Evolutionary conservation across 2,329 filamentous ascomycete species (phyloP), one percentile per base, ranked within the genome.

Genomic region (Akanthomyces dipterigenus): DNA sequence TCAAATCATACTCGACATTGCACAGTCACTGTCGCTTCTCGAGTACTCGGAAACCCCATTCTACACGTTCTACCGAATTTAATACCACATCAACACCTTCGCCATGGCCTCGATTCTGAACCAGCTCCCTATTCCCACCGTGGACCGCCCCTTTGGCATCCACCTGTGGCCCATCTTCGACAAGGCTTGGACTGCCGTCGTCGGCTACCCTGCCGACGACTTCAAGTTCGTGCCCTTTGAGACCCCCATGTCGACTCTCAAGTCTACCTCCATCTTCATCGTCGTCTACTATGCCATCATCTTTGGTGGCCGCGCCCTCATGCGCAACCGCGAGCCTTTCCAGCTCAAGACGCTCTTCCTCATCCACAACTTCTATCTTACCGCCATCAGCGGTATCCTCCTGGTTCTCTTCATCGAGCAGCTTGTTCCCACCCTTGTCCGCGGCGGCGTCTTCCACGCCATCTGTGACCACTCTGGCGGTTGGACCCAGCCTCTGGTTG

Each of bases 301-400:
- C 71, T 96, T 98, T 68, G 93, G 93, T 65, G 95, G 93, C 63
- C 86, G 93, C 66, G 91, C 96, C 77, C 74, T 92, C 69, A 98
- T 99, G 95, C 90, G 91, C 78, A 88, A 89, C 71, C 86, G 91
- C 65, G 82, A 88, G 72, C 83, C 93, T 24, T 88, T 95, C 80
- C 90, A 96, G 83, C 85, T 98, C 72, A 95, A 91, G 81, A 80
- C 83, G 18, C 80, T 95, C 63, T 98, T 98, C 83, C 90, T 96
- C 79, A 84, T 97, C 73, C 93, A 99, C 86, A 99, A 99, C 83
- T 88, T 98, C 71, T 87, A 93, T 80, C 81, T 99, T 72, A 98
- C 93, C 53, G 79, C 85, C 67, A 91, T 97, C 80, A 96, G 91
- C 74, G 89, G 79, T 63, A 81, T 86, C 56, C 84, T 99, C 57